phyloP scores from a whole-genome alignment of 352 stramenopile species.

The Achlya hypogyna region DNA sequence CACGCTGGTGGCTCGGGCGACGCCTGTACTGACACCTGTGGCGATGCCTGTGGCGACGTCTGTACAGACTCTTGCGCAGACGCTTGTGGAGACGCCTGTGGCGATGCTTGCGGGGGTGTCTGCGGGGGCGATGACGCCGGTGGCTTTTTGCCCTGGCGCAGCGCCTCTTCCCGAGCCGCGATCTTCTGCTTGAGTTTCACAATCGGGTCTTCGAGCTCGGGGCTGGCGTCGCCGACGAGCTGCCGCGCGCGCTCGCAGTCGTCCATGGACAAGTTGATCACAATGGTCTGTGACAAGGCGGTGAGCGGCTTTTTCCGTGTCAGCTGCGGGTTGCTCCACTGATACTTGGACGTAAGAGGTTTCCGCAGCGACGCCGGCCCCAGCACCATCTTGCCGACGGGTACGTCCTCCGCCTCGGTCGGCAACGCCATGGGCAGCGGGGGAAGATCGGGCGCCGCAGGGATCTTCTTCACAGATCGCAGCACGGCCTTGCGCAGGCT shows the following conservation, averaged over 20 bases:
- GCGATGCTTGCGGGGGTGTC: too few relatives aligned
- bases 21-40: too few relatives aligned
- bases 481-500: conserved; percentile 55
- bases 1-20: too few relatives aligned
- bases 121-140: background rate
- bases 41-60: too few relatives aligned
- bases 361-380: background rate
- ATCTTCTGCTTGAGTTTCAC: conserved; percentile 48
- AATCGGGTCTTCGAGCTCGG: conserved; percentile 26
- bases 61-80: too few relatives aligned
- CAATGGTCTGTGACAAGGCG: conserved; percentile 51
- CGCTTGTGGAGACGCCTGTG: too few relatives aligned
- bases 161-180: conserved; percentile 36
- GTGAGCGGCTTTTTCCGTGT: conserved; percentile 33
- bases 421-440: too few relatives aligned
- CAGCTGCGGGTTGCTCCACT: background rate
- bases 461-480: conserved; percentile 34
- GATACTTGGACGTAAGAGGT: background rate
- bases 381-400: background rate
- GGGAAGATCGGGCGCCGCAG: background rate
- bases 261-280: conserved; percentile 50
- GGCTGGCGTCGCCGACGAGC: conserved; percentile 16
- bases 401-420: background rate
- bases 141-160: background rate
- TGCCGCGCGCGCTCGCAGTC: conserved; percentile 31